Evolutionary conservation across 2,329 filamentous ascomycete species (phyloP), one percentile per base, ranked within the genome.

Genomic region (Exutisphaerella laricina): DNA sequence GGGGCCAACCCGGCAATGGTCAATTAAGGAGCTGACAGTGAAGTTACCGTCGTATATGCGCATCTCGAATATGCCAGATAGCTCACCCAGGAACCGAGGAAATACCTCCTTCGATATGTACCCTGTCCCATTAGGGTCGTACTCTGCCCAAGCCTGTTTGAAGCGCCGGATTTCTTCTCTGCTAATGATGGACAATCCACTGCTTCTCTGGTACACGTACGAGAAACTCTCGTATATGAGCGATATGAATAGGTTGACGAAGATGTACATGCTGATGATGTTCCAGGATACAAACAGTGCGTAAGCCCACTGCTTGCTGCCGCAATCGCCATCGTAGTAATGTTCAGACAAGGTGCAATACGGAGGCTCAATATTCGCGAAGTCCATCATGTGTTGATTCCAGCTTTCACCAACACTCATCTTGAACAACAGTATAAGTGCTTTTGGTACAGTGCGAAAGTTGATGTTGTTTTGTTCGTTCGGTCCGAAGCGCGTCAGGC

Each of bases 221-320:
- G 88, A 95, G 74, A 98, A 98, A 67, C 89, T 97, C 70, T 98
- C 92, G 69, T 94, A 98, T 56, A 98, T 98, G 63, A 98, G 80
- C 36, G 92, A 98, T 46, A 98, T 90, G 65, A 98, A 98, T 61
- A 98, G 71, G 60, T 90, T 96, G 61, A 97, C 90, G 60, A 98
- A 98, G 59, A 98, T 94, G 69, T 98, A 98, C 92, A 98, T 98
- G 84, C 90, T 97, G 66, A 98, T 77, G 58, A 98, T 90, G 70
- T 98, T 98, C 92, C 92, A 98, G 4, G 84, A 80, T 45, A 97
- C 88, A 70, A 98, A 98, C 7, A 98, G 73, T 23, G 82, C 79
- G 39, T 88, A 77, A 5, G 92, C 88, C 88, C 92, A 98, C 28
- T 80, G 77, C 38, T 81, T 78, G 67, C 90, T 95, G 45, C 92